Evolutionary conservation across 2,329 filamentous ascomycete species (phyloP), one percentile per base, ranked within the genome.

Genomic region (Ophiostoma himal-ulmi): DNA sequence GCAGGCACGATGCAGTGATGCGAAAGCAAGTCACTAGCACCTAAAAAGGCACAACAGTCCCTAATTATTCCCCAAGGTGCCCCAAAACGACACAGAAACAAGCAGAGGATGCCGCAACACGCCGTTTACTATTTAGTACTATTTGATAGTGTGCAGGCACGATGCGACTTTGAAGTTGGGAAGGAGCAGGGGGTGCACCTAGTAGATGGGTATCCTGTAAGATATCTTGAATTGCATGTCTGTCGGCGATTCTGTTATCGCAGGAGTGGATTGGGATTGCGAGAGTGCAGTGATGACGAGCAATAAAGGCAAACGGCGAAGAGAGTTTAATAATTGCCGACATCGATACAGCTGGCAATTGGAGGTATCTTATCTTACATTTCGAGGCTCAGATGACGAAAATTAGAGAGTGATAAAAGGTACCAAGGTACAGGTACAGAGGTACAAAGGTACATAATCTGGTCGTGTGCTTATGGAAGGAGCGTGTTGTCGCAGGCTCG

Each of bases 131-230:
- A 30, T 30, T 2, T 30, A 30, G 0, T 30, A 60, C 5, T 3
- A 60, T 7, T 17, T 17, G 36, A 65, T 65, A 68, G 37, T 14
- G 26, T 11, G 57, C 30, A 41, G 52, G 34, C 39, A 44, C 41
- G 68, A 67, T 20, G 44, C n/a, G 34, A 65, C 62, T 26, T 39
- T 11, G 13, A 34, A n/a, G 34, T 39, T 20, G 60, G 34, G 62
- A 65, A 65, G 20, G 62, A 65, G 34, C 36, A 44, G 26, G 34
- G 70, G 41, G 67, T 69, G 67, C 26, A 36, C 17, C 57, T 70
- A 70, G 67, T 68, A 67, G n/a, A 34, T 30, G 30, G 30, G 30
- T 30, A 30, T 30, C 30, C 4, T 30, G 30, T 30, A 30, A 48
- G 14, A 20, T 26, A 44, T 34, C 5, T 34, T 11, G 52, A 13